A percentile compares a stretch with the other conserved stretches of the same genome.
phyloP scores from a whole-genome alignment of 1,284 basidiomycete genomes.

The Pholiota adiposa region DNA sequence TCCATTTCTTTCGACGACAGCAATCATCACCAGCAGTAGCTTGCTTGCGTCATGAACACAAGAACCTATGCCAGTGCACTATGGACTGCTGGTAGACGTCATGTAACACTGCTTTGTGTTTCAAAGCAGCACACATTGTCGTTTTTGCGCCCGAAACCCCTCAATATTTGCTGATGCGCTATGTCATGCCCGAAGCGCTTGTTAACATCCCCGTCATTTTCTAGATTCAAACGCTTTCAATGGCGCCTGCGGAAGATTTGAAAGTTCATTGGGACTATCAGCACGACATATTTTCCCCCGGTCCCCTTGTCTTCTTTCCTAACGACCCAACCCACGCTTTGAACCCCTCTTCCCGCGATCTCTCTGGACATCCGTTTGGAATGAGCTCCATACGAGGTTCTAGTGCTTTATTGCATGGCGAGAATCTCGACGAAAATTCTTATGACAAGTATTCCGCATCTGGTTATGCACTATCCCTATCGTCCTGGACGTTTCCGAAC shows the following conservation, averaged over 20 bases:
- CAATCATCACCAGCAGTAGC: no score
- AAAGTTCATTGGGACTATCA: conserved; percentile 3
- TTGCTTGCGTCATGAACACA: no score
- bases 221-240: not conserved
- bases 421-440: conserved; percentile 2
- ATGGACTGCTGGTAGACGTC: no score
- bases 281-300: conserved; percentile 2
- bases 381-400: not conserved
- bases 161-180: no score
- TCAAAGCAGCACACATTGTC: no score
- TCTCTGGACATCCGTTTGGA: not conserved
- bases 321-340: no score
- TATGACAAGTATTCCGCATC: conserved; percentile 10
- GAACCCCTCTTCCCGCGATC: no score
- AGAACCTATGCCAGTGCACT: no score
- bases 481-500: not conserved
- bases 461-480: conserved; percentile 3
- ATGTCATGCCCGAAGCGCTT: not conserved
- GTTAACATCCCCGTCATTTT: not conserved
- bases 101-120: no score
- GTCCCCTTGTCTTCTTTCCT: not conserved
- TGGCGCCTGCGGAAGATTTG: conserved; percentile 3
- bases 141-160: no score
- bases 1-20: no score
- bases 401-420: not conserved